Evolutionary conservation across 2,329 filamentous ascomycete species (phyloP), one percentile per base, ranked within the genome.

Genomic region (Epicoccum nigrum): DNA sequence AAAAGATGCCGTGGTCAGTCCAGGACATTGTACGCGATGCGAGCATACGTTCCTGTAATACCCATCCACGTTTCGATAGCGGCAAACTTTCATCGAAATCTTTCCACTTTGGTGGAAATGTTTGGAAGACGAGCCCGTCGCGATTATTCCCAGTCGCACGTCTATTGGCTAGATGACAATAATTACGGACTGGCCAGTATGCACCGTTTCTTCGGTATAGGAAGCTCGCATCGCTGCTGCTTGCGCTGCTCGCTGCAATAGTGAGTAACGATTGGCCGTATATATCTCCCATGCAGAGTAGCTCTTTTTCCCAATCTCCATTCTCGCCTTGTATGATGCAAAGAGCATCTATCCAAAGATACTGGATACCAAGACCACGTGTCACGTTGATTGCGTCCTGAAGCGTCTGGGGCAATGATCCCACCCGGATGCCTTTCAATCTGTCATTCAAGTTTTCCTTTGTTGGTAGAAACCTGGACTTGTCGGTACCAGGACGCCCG

Each of bases 311-410:
- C 45, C 45, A 47, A 11, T 47, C 37, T 16, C 21, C 15, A 12
- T 35, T 47, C 4, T 7, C 8, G 12, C 20, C 35, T n/a, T 49
- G 45, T 16, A 37, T 13, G 9, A 49, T 49, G 13, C 39, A 49
- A 4, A 49, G 38, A 4, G 46, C 46, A n/a, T 49, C 46, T 1
- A 49, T 11, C 46, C 46, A 49, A 4, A 49, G 4, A 6, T 38
- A 49, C 7, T 13, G 16, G 1, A 43, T 16, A 1, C n/a, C 19
- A 7, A 49, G 6, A 7, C 16, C 23, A 2, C 38, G 31, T 1
- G 39, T 32, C 3, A 49, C 19, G 0, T 1, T 5, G 3, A 49
- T 11, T 8, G 46, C 39, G 7, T 49, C 46, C 19, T 20, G 46
- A 3, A 49, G 17, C 6, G 39, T 42, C n/a, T n/a, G 7, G 2